Evolutionary conservation across 768 basidiomycete genomes (phyloP).

Genomic region (Brasilioporus rufonigricans): DNA sequence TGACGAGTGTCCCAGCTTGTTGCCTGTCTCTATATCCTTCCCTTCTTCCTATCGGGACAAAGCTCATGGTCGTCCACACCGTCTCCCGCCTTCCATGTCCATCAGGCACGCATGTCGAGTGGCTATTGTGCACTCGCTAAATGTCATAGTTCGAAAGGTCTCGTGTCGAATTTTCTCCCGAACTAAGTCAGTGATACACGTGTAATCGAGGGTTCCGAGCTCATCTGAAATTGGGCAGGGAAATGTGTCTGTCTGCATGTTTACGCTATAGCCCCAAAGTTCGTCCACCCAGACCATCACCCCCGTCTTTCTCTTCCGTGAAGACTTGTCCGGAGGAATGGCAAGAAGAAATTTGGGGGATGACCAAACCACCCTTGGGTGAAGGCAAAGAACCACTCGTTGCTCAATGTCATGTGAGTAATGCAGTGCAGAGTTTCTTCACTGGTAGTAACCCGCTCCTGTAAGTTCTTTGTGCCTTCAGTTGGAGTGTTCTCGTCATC

Average conservation of each 20-base stretch:
- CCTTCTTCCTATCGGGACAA: constrained; percentile 28
- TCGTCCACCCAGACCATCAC: constrained; percentile 31
- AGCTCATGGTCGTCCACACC: constrained; percentile 15
- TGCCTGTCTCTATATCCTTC: constrained; percentile 31
- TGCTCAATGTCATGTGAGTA: constrained; percentile 33
- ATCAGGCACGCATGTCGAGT: constrained; percentile 23
- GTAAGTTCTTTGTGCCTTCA: constrained; percentile 60
- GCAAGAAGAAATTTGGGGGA: constrained; percentile 33
- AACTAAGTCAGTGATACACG: constrained; percentile 19
- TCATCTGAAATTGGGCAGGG: constrained; percentile 15
- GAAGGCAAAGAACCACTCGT: constrained; percentile 9
- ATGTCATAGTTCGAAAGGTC: constrained; percentile 22
- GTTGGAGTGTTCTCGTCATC: constrained; percentile 54
- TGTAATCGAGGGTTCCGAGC: not conserved
- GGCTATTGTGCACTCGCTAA: constrained; percentile 26
- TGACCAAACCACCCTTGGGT: constrained; percentile 12
- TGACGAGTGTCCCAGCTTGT: constrained; percentile 25
- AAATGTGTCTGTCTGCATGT: constrained; percentile 22
- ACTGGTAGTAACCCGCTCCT: not conserved
- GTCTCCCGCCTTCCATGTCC: constrained; percentile 32
- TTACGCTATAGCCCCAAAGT: constrained; percentile 29
- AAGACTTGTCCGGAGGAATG: constrained; percentile 33
- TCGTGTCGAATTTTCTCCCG: constrained; percentile 18
- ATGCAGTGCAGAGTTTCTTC: not conserved
- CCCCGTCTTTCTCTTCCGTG: constrained; percentile 23